Evolutionary conservation across 495 filamentous ascomycete genomes (phyloP).

Genomic region (Penicillium maclennaniae): DNA sequence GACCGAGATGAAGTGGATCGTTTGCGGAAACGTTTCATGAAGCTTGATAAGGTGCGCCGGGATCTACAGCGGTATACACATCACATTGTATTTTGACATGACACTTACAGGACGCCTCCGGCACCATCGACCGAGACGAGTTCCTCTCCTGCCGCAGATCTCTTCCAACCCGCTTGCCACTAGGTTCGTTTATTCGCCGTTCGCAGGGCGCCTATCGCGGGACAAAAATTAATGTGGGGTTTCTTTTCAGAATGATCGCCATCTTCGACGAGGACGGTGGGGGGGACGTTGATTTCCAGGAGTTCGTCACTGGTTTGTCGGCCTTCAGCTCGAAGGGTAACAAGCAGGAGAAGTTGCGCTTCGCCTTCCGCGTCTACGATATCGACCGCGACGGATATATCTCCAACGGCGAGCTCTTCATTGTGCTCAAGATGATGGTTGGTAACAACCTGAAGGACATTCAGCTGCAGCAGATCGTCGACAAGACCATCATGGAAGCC

Average conservation of each 20-base stretch:
- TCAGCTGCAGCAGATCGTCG: conserved; percentile 90
- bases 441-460: conserved; percentile 99
- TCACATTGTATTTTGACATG: not conserved
- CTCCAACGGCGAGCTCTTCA: conserved; percentile 97
- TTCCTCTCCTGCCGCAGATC: conserved; percentile 97
- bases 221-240: not conserved
- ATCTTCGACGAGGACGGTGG: conserved; percentile 99
- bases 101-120: conserved; percentile 77
- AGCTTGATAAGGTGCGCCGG: conserved; percentile 81
- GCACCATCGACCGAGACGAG: conserved; percentile 97
- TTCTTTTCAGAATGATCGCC: conserved; percentile 80
- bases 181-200: conserved; percentile 50
- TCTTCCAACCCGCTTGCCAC: conserved; percentile 97
- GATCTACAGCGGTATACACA: not conserved
- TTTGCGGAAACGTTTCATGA: conserved; percentile 96
- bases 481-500: conserved; percentile 99
- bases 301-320: conserved; percentile 93
- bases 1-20: conserved; percentile 95
- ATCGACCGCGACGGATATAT: conserved; percentile 99
- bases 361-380: conserved; percentile 99
- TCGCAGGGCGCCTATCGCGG: not conserved
- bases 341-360: conserved; percentile 96
- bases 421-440: conserved; percentile 99
- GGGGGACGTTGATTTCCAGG: conserved; percentile 97
- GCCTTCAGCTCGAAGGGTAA: conserved; percentile 97